phyloP scores from a whole-genome alignment of 225 moss, liverwort and hornwort genomes.

The Polytrichum commune region DNA sequence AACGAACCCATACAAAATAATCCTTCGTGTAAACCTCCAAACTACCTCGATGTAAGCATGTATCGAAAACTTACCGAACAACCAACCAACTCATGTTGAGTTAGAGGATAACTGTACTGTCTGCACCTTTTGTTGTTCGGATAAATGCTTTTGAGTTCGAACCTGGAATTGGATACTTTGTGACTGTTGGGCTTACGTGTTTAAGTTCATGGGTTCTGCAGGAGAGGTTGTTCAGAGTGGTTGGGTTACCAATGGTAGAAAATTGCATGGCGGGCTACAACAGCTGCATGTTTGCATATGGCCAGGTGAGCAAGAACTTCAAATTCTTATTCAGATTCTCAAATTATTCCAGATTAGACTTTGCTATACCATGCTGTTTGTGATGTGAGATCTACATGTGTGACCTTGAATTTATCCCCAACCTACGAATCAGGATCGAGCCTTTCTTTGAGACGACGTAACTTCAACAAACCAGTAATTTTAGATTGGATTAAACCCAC shows the following conservation, averaged over 20 bases:
- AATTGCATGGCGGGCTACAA: constrained; percentile 94
- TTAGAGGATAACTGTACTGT: no score
- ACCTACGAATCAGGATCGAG: no score
- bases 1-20: no score
- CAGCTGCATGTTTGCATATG: constrained; percentile 98
- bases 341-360: background rate
- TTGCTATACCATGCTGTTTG: background rate
- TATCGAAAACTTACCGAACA: no score
- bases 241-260: constrained; percentile 90
- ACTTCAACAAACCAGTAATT: no score
- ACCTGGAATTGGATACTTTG: background rate
- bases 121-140: no score
- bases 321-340: no score
- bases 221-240: constrained; percentile 72
- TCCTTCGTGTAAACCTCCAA: no score
- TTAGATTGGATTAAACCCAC: background rate
- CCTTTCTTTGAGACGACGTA: background rate
- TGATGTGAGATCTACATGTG: background rate
- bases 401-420: no score
- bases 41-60: no score
- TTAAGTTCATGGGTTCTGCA: constrained; percentile 17
- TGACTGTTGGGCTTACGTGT: no score
- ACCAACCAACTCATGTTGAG: no score
- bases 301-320: constrained; percentile 37
- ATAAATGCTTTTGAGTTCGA: background rate